phyloP scores from a whole-genome alignment of 2,329 filamentous ascomycete genomes.

The Penicillium sp. region DNA sequence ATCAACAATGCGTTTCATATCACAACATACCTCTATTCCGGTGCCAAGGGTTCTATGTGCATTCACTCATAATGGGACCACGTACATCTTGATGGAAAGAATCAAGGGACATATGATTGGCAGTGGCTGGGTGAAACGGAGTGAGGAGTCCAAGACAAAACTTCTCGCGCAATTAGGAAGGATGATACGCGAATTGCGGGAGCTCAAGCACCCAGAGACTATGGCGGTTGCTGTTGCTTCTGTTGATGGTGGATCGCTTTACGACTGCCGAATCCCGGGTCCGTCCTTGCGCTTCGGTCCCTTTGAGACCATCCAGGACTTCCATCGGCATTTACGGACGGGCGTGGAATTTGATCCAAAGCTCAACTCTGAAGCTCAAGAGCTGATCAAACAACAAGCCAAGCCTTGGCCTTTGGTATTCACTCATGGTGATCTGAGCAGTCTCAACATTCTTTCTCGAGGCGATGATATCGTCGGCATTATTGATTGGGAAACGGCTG shows the following conservation, averaged over 20 bases:
- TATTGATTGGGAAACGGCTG: conserved; percentile 40
- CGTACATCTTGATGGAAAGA: conserved; percentile 42
- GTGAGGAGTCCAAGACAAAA: conserved; percentile 31
- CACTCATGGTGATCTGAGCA: conserved; percentile 38
- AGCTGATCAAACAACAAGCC: conserved; percentile 34
- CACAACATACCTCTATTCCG: conserved; percentile 37
- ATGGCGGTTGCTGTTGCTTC: conserved; percentile 28
- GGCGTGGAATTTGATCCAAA: conserved; percentile 28
- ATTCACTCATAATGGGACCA: conserved; percentile 28
- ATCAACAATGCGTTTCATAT: conserved; percentile 35
- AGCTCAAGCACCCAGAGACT: conserved; percentile 24
- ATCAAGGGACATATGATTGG: conserved; percentile 37
- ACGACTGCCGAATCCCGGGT: conserved; percentile 30
- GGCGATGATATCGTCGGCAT: conserved; percentile 35
- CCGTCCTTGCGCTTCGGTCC: conserved; percentile 28
- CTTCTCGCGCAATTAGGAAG: conserved; percentile 33
- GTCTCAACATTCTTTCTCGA: conserved; percentile 39
- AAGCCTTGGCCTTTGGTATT: conserved; percentile 33
- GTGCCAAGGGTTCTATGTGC: conserved; percentile 38
- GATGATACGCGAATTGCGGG: conserved; percentile 30
- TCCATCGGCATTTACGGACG: conserved; percentile 36
- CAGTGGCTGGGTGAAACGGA: conserved; percentile 28
- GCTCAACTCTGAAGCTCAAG: conserved; percentile 25
- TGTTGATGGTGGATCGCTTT: conserved; percentile 32
- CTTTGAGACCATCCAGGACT: conserved; percentile 32